Evolutionary conservation across 1,139 yeast genomes (phyloP).

Genomic region (Zygoascus meyerae): DNA sequence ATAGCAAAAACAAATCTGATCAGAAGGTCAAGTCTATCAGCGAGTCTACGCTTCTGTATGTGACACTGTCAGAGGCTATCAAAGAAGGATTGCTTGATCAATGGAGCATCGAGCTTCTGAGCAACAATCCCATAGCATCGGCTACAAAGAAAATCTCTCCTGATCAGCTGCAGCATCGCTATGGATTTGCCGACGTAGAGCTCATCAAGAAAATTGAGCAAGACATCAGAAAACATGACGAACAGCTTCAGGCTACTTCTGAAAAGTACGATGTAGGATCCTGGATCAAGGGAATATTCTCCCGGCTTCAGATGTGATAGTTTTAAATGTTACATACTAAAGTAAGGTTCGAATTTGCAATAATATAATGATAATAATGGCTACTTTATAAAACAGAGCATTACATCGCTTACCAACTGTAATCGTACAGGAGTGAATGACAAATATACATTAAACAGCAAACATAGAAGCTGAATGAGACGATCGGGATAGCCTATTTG

Average conservation of each 20-base stretch:
- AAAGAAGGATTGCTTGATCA: conserved; percentile 11
- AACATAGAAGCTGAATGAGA: too few relatives aligned
- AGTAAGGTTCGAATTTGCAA: not conserved
- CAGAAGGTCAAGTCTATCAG: conserved; percentile 39
- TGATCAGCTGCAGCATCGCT: conserved; percentile 6
- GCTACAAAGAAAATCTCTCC: not conserved
- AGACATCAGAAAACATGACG: conserved; percentile 1
- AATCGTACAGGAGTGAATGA: too few relatives aligned
- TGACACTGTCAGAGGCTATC: conserved; percentile 16
- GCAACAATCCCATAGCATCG: conserved; percentile 1
- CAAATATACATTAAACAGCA: too few relatives aligned
- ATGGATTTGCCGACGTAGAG: not conserved
- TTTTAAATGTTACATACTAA: not conserved
- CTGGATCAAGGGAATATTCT: conserved; percentile 8
- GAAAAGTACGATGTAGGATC: not conserved
- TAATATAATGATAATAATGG: too few relatives aligned
- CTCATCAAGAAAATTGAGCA: not conserved
- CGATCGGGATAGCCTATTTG: too few relatives aligned
- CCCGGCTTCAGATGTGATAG: conserved; percentile 3
- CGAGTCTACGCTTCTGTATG: conserved; percentile 43
- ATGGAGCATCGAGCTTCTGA: conserved; percentile 6
- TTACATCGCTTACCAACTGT: too few relatives aligned
- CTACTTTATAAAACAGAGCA: too few relatives aligned
- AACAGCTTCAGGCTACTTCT: not conserved
- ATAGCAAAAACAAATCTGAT: conserved; percentile 42